Evolutionary conservation across 805 yeast genomes (phyloP), one percentile per base, ranked within the genome.

Genomic region (Candida nitratophila): DNA sequence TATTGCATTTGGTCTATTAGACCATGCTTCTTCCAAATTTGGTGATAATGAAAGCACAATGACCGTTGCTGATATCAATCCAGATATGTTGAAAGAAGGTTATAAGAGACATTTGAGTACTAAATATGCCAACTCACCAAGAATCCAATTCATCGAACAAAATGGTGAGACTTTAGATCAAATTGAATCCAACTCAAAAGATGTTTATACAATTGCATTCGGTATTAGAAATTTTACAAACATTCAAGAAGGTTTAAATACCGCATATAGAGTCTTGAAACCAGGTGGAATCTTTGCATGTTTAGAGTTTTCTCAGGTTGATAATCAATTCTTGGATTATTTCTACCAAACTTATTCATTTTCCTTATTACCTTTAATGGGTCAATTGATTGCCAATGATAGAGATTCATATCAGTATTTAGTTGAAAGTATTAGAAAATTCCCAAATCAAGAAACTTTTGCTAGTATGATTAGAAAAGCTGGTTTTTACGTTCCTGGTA

Each of bases 241-340:
- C 62, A 82, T 93, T 55, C 96, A 90, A 65, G 89, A 88, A 5
- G 99, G 98, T 26, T 73, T 93, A 56, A 75, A 86, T 54, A 83
- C 97, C n/a, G 99, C 99, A 30, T 85, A 91, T 69, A 77, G 99
- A 55, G 96, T 91, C 27, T 77, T 93, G 61, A 87, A 84, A 65
- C 98, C 98, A 12, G 99, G 99, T 57, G 99, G 99, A 56, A 86
- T 93, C 39, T 93, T 93, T 63, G 96, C 96, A 33, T 90, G 98
- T 65, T 73, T 93, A 47, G 99, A 93, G 63, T 93, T 93, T 59
- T 84, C 95, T 44, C 93, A 90, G 61, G 96, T 93, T 45, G 83
- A 84, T 41, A 86, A 88, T 63, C 81, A 84, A 26, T 58, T 81
- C 10, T 69, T 93, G 42, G 91, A 87, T 60, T 71, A 78, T 48